Conservation (phyloP, 2,329 filamentous ascomycete species). For the Cercospora beticola region DNA sequence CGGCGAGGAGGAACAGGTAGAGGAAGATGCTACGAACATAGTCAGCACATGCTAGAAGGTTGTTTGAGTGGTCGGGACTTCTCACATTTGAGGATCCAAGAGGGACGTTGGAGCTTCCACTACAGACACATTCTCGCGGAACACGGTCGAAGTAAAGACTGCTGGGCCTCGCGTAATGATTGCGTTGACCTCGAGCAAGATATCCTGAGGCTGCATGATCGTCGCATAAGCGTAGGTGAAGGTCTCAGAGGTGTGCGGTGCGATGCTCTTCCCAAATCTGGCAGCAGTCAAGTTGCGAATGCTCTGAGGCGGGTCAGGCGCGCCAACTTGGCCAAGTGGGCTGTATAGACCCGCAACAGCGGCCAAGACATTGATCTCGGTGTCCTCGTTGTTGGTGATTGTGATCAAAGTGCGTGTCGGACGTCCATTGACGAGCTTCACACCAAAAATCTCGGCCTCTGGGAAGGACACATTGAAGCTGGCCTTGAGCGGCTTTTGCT, state of each 20-base stretch:
- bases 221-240: constrained; percentile 82
- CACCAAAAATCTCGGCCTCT: constrained; percentile 77
- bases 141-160: constrained; percentile 75
- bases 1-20: constrained; percentile 81
- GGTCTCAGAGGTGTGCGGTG: constrained; percentile 71
- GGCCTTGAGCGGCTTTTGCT: constrained; percentile 59
- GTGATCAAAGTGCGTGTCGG: constrained; percentile 80
- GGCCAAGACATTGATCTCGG: constrained; percentile 71
- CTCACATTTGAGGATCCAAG: constrained; percentile 93
- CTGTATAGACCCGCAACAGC: constrained; percentile 72
- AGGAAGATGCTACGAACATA: constrained; percentile 78
- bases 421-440: constrained; percentile 92
- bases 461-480: constrained; percentile 60
- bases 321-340: constrained; percentile 53
- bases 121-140: constrained; percentile 78
- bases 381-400: constrained; percentile 78
- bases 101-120: constrained; percentile 90
- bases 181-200: constrained; percentile 73
- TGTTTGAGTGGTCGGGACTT: constrained; percentile 15
- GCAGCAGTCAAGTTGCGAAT: constrained; percentile 82
- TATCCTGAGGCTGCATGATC: constrained; percentile 90
- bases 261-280: constrained; percentile 71
- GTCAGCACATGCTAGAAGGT: constrained; percentile 3
- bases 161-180: constrained; percentile 68
- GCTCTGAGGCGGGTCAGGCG: constrained; percentile 55